Evolutionary conservation across 2,329 filamentous ascomycete species (phyloP), one percentile per base, ranked within the genome.

Genomic region (Phaeoacremonium minimum): DNA sequence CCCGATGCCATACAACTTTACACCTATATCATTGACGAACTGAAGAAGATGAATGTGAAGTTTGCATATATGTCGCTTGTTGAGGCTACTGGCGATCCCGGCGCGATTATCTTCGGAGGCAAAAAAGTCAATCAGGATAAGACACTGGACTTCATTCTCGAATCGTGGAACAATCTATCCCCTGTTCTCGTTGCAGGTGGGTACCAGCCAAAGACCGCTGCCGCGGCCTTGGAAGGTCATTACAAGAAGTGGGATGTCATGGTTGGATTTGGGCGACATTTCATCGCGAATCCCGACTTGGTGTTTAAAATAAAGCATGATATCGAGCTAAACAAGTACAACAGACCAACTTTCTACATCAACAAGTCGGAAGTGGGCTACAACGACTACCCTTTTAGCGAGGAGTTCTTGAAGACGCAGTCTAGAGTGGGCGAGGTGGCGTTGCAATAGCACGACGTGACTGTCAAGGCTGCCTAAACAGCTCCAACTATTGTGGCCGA

Each of bases 251-350:
- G 48, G 46, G 45, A 57, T 15, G 18, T 47, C 17, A 28, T 43
- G 15, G 36, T 67, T 40, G 60, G 46, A 2, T 58, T 68, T 43
- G 63, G 64, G 9, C 44, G 64, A 18, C 48, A 52, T 12, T 68
- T 55, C 38, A 64, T 58, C 9, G 46, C 63, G 14, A 68, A 67
- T 42, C 64, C 64, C 2, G 64, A 68, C 37, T 45, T 68, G 34
- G 53, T 62, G 1, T 68, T 58, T 47, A 53, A 61, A n/a, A 34
- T 67, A 2, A 53, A 58, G 52, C 40, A 64, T 26, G 54, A 54
- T 0, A 42, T 71, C 7, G 45, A 52, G 2, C 42, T 70, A 11
- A 51, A 49, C 6, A 48, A 53, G 7, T 69, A 69, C 37, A 44
- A 66, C 33, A 47, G 66, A 7, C 45, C 55, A 1, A 56, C 50